These are phyloP conservation scores for Hypoxylon fragiforme DNA, from an alignment of 495 filamentous ascomycete genomes.

Conservation along the genomic window DNA sequence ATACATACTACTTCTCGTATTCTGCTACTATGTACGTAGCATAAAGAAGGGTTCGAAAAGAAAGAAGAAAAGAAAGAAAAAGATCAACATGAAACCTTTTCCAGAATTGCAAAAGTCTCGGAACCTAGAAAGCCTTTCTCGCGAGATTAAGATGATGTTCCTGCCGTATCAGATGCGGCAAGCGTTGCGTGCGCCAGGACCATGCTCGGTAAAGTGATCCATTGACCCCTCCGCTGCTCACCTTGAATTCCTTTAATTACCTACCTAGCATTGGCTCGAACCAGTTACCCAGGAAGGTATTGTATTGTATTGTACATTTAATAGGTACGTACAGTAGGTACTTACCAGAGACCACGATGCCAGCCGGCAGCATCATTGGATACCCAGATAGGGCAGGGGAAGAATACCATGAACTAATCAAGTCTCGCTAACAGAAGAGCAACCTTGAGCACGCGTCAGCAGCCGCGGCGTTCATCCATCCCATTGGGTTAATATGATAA, in stretches of 20 bases:
- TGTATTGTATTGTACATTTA: no score
- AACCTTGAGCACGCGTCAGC: constrained; percentile 25
- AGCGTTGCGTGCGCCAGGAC: constrained; percentile 7
- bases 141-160: constrained; percentile 21
- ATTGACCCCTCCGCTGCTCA: constrained; percentile 10
- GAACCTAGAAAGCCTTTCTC: constrained; percentile 6
- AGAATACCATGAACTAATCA: constrained; percentile 16
- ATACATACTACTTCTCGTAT: no score
- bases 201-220: constrained; percentile 9
- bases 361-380: no score
- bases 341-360: no score
- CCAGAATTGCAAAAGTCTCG: constrained; percentile 5
- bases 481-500: constrained; percentile 20
- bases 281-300: no score
- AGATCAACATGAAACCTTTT: constrained; percentile 15
- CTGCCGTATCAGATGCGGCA: constrained; percentile 19
- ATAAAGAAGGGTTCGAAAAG: no score
- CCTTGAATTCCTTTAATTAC: constrained; percentile 12
- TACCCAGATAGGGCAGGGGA: no score
- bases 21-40: no score
- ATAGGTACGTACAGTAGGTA: no score
- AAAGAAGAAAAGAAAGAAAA: neutral
- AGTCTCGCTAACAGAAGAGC: constrained; percentile 3
- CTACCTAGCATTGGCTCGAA: neutral
- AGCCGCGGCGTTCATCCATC: constrained; percentile 24